Evolutionary conservation across 805 yeast species (phyloP).

Genomic region (Metschnikowia sp.): DNA sequence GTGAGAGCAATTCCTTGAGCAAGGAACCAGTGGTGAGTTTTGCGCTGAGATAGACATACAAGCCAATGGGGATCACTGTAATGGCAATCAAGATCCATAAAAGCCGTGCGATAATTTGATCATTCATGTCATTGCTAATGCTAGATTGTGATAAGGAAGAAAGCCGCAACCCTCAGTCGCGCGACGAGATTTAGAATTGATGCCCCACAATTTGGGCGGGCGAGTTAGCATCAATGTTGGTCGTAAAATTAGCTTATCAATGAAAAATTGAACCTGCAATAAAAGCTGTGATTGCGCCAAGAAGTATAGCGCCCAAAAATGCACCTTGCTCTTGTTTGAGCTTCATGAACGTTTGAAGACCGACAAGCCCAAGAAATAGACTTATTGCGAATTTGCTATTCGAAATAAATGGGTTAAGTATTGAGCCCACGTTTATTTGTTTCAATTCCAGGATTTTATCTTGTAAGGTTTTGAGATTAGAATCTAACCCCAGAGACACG

Average conservation of each 20-base stretch:
- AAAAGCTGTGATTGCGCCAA: constrained; percentile 1
- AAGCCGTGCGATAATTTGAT: too few relatives aligned
- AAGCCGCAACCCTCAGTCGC: too few relatives aligned
- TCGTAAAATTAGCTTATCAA: too few relatives aligned
- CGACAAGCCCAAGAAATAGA: neutral
- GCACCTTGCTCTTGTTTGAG: neutral
- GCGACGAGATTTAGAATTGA: neutral
- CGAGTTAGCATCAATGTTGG: too few relatives aligned
- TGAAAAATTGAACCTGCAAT: neutral
- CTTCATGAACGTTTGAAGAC: neutral
- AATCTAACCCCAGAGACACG: constrained; percentile 4
- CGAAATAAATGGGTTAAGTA: neutral
- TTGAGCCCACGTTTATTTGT: neutral
- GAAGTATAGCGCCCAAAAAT: neutral
- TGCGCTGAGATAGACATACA: too few relatives aligned
- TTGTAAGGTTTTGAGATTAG: constrained; percentile 3
- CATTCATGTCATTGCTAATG: too few relatives aligned
- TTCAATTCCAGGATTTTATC: constrained; percentile 4
- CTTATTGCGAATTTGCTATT: neutral
- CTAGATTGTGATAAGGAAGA: too few relatives aligned
- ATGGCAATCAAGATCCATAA: too few relatives aligned
- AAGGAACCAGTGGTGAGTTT: neutral
- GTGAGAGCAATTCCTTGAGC: neutral
- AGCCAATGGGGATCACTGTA: too few relatives aligned
- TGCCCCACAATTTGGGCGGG: neutral